phyloP scores from a whole-genome alignment of 2,329 filamentous ascomycete genomes.

The Lasiodiplodia sp. region DNA sequence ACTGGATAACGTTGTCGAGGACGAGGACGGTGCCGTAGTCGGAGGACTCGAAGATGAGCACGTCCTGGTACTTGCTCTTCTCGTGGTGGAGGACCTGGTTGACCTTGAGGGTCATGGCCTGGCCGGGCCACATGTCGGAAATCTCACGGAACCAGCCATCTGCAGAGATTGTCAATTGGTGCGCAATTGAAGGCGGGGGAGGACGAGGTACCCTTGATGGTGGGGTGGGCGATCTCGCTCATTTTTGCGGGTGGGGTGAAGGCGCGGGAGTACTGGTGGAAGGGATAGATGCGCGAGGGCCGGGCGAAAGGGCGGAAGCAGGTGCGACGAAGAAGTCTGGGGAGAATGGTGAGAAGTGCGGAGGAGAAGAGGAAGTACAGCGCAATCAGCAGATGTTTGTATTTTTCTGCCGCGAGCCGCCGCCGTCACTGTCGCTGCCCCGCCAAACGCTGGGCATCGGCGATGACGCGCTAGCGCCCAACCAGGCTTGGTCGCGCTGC shows the following conservation, averaged over 20 bases:
- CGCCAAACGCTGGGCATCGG: slow-evolving; percentile 12
- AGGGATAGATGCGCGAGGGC: background rate
- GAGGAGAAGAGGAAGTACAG: background rate
- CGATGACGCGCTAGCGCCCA: background rate
- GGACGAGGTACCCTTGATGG: slow-evolving; percentile 70
- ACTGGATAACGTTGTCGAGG: slow-evolving; percentile 98
- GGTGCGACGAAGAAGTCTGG: slow-evolving; percentile 12
- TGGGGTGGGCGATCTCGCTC: slow-evolving; percentile 76
- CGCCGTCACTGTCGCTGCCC: slow-evolving; percentile 12
- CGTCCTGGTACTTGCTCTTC: slow-evolving; percentile 99
- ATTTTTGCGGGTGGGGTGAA: slow-evolving; percentile 56
- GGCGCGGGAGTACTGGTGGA: slow-evolving; percentile 4
- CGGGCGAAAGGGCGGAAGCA: background rate
- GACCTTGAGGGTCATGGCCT: slow-evolving; percentile 90
- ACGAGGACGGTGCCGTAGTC: slow-evolving; percentile 96
- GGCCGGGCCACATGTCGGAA: slow-evolving; percentile 98
- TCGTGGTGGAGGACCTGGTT: slow-evolving; percentile 98
- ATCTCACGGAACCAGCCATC: slow-evolving; percentile 99
- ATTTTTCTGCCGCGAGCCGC: slow-evolving; percentile 23
- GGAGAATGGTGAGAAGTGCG: slow-evolving; percentile 17
- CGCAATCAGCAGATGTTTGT: slow-evolving; percentile 23
- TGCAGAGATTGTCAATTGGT: slow-evolving; percentile 49
- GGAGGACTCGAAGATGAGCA: slow-evolving; percentile 97
- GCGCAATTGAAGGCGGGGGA: slow-evolving; percentile 4
- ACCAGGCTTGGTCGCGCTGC: background rate